Base-by-base conservation (phyloP, 169 alveolate species). In the Cryptosporidium ubiquitum region DNA sequence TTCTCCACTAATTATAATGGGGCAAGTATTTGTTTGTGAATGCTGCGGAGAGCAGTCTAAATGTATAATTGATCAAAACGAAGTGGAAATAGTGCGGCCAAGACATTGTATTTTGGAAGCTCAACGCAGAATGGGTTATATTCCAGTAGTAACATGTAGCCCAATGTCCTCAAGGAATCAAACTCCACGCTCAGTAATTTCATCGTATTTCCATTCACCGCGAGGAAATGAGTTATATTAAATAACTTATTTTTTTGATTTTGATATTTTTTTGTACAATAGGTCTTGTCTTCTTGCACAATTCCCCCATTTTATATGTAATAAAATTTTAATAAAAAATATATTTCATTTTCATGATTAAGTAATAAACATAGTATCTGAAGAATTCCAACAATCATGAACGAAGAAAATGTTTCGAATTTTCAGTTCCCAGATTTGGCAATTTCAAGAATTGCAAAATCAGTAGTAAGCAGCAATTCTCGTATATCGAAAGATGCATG, bases 71-170 rank as follows among this genome's bases (percentile, higher is more conserved):
- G 89, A 79, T n/a, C 89, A 79, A 35, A 60, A 66, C 26, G 89
- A 79, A 42, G 89, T 79, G 58, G 89, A 79, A 31, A 79, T 79
- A 37, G 68, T 79, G 16, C 58, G 74, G 18, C 89, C 89, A 29
- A 58, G 18, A 26, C 64, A 57, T 42, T 57, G 61, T 39, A 23
- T 60, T 39, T 5, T 42, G 2, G 89, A 79, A 40, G 37, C 42
- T 37, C 89, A 79, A 6, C 68, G 89, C 7, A 79, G 5, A 79
- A 79, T 79, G 89, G 89, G 89, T 4, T 79, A 79, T 57, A 20
- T 79, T 58, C 89, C 89, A 26, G 74, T 79, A 33, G 61, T n/a
- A 31, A 61, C 89, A 60, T 61, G 44, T 37, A 79, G 79, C 51
- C 89, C 74, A 23, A 61, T 79, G 89, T 61, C 89, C 14, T 79